Base-by-base conservation (phyloP, 768 basidiomycete species). In the Daedaleopsis nitida region DNA sequence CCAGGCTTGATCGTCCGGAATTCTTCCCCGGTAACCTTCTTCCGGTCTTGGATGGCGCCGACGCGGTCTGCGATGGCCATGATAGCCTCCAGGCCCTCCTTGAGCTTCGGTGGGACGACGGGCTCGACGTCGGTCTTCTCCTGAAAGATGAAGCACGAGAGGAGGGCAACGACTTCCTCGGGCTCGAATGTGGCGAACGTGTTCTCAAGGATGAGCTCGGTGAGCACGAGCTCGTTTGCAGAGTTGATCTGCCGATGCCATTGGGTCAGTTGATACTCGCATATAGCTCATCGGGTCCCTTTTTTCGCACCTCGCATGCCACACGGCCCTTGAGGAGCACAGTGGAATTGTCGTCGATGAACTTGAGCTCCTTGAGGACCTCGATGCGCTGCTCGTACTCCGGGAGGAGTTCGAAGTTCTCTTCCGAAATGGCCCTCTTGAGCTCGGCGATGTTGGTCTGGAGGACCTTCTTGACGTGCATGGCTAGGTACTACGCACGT, bases 71-170 rank as follows among this genome's bases (percentile, higher is more conserved):
- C 88, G 59, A 98, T 91, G 5, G 79, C 81, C 55, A 87, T 68
- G 58, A 99, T 93, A 13, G 86, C 84, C 17, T 88, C 88, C 48
- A 91, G 80, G 14, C 96, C 97, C 67, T 85, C 81, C 72, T 91
- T 83, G 17, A 99, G 79, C 70, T 88, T 89, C 12, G 86, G 82
- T 12, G 94, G 87, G 54, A 99, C 81, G 3, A 81, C 73, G 21
- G 97, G 96, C 66, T 96, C 93, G 9, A 87, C 80, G 9, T 97
- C 94, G 14, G 95, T 94, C 77, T 97, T 98, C 73, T 99, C 97
- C 73, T 98, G 97, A 75, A 99, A 99, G 44, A 99, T 90, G 71
- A 99, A 98, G 70, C 92, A 92, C 4, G 96, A 98, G 6, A 99
- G 82, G 27, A 99, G 81, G 2, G 97, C 96, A 43, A 96, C 97